Evolutionary conservation across 2,329 filamentous ascomycete species (phyloP).

Genomic region (Amylocarpus encephaloides): DNA sequence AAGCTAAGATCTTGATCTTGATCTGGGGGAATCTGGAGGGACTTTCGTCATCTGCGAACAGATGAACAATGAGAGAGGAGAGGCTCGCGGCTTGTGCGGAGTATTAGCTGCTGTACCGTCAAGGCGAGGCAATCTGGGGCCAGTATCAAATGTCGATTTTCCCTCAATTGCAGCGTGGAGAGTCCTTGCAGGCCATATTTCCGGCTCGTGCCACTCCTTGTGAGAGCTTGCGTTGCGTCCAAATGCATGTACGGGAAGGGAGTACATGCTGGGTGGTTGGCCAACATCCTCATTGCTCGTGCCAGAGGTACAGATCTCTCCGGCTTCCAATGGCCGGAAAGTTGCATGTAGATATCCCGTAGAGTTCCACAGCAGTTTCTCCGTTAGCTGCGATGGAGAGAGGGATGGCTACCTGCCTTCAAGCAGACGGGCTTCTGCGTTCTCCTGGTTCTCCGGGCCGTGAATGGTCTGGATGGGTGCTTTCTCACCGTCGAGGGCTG

Average conservation of each 20-base stretch:
- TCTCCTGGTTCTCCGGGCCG: slow-evolving; percentile 7
- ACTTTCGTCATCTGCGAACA: not conserved
- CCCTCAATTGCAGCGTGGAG: slow-evolving; percentile 10
- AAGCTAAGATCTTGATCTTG: not conserved
- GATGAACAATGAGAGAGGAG: too few relatives aligned
- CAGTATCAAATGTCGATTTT: not conserved
- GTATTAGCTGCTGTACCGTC: not conserved
- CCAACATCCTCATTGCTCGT: slow-evolving; percentile 1
- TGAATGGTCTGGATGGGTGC: too few relatives aligned
- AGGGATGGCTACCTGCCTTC: slow-evolving; percentile 1
- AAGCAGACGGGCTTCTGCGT: slow-evolving; percentile 12
- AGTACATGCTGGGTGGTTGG: not conserved
- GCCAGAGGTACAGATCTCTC: slow-evolving; percentile 13
- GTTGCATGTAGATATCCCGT: not conserved
- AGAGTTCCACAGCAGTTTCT: slow-evolving; percentile 12
- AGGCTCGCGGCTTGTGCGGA: too few relatives aligned
- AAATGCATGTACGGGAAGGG: slow-evolving; percentile 2
- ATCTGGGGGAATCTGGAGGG: not conserved
- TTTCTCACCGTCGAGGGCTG: too few relatives aligned
- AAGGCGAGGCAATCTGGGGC: not conserved
- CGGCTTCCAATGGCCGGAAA: not conserved
- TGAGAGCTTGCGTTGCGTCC: slow-evolving; percentile 1
- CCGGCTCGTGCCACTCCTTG: slow-evolving; percentile 5
- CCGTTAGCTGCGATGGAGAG: slow-evolving; percentile 9
- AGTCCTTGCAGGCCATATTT: slow-evolving; percentile 4